Conservation (phyloP, 1,139 yeast genomes). For the Diutina pseudorugosa region DNA sequence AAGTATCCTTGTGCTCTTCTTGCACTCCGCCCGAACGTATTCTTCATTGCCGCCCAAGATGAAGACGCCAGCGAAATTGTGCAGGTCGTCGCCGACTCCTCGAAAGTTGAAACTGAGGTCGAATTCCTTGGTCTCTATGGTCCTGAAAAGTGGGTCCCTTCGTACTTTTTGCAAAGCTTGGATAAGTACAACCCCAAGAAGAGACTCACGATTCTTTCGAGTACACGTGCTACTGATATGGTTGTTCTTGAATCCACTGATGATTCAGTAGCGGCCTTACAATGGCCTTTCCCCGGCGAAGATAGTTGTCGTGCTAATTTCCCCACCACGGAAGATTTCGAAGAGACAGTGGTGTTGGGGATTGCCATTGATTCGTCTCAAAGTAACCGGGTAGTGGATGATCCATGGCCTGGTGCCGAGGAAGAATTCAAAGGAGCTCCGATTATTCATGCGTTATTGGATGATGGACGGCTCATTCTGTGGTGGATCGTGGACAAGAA, state of each 20-base stretch:
- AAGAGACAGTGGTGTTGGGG: neutral
- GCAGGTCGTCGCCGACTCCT: neutral
- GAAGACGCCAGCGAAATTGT: neutral
- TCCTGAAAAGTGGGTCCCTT: neutral
- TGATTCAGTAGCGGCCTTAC: neutral
- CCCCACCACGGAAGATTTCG: slow-evolving; percentile 1
- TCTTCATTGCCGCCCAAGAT: neutral
- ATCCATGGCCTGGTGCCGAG: slow-evolving; percentile 3
- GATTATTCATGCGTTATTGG: neutral
- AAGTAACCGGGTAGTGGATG: neutral
- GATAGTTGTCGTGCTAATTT: neutral
- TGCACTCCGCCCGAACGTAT: neutral
- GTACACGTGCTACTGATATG: neutral
- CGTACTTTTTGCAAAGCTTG: neutral
- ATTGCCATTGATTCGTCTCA: neutral
- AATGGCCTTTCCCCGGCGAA: neutral
- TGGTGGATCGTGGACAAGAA: neutral
- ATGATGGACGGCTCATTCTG: neutral
- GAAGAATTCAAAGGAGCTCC: neutral
- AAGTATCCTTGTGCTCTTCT: neutral
- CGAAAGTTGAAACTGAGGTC: neutral
- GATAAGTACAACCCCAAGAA: neutral
- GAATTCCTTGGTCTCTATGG: neutral
- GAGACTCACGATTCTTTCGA: neutral
- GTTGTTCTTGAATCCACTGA: neutral